Base-by-base conservation (phyloP, 441 rosid genomes). In the Erodium moschatum region DNA sequence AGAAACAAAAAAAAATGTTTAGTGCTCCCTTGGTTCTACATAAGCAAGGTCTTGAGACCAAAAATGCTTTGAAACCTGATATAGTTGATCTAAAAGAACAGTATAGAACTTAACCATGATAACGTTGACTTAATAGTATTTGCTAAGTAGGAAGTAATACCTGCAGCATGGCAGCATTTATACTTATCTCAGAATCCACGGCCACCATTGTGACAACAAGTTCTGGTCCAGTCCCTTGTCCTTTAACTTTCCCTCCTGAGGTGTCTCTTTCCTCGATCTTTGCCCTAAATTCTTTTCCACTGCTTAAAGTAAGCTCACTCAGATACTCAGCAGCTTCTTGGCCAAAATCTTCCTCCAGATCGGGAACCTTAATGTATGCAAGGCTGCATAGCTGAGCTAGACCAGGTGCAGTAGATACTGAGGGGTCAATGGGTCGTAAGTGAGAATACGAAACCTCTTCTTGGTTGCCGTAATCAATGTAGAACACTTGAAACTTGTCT, bases 371-470 rank as follows among this genome's bases (percentile, higher is more conserved):
- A 4, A 94, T 52, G 82, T 88, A 89, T 60, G 97, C 97, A 69
- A 94, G 91, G 78, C 87, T 85, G 83, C 99, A 91, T 19, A 94
- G 78, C 85, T 94, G 97, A 70, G 97, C 97, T 63, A 91, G 90
- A 60, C 88, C 87, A 27, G 97, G 84, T 20, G 91, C 78, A 2
- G 85, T 77, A 6, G 96, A 80, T 44, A 94, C 84, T 35, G 97
- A 85, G 52, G 90, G 78, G 13, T 89, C 99, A 29, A 87, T 66
- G 27, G 96, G 97, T 13, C 97, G 83, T 62, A 94, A 70, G 40
- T 77, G 83, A 68, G 84, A 79, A 82, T 87, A 91, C 1, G 81
- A 78, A 78, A 91, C 92, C 72, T 73, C 84, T 81, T 94, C 99
- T 78, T 94, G 96, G 78, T 94, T 94, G 38, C 99, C 97, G 35